Evolutionary conservation across 495 filamentous ascomycete species (phyloP), one percentile per base, ranked within the genome.

Genomic region (Xylaria bambusicola): DNA sequence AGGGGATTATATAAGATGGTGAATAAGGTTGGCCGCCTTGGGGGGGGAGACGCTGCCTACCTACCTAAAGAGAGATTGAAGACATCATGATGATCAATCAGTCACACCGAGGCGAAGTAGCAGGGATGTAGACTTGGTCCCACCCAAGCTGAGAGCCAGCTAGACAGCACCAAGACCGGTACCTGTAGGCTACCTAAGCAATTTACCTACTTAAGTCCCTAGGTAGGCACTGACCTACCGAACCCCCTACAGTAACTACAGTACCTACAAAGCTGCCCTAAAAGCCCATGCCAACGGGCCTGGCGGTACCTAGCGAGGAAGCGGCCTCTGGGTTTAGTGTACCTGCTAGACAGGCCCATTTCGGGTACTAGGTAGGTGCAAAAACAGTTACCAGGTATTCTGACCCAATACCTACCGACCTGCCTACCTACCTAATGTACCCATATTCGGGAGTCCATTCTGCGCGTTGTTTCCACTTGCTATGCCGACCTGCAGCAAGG

Each of bases 41-140:
- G 50, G 50, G 50, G 50, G n/a, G n/a, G n/a, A n/a, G n/a, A n/a
- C n/a, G n/a, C n/a, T n/a, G n/a, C n/a, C n/a, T n/a, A n/a, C n/a
- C n/a, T n/a, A n/a, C n/a, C n/a, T 35, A n/a, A 26, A 41, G 5
- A 10, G 13, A 20, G 41, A 6, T 17, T 18, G 35, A 52, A 38
- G 50, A 52, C 50, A 52, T 52, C 35, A 52, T 52, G 50, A 52
- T 27, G 50, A 41, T 52, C 50, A 52, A 20, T n/a, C n/a, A n/a
- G n/a, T n/a, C n/a, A n/a, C n/a, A n/a, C n/a, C n/a, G n/a, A n/a
- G n/a, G n/a, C n/a, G n/a, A n/a, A n/a, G n/a, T n/a, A n/a, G n/a
- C n/a, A n/a, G n/a, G n/a, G n/a, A n/a, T n/a, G n/a, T n/a, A n/a
- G n/a, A n/a, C n/a, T n/a, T n/a, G n/a, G n/a, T n/a, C n/a, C n/a